Conservation (phyloP, 1,284 basidiomycete genomes). For the Heterobasidion annosum region DNA sequence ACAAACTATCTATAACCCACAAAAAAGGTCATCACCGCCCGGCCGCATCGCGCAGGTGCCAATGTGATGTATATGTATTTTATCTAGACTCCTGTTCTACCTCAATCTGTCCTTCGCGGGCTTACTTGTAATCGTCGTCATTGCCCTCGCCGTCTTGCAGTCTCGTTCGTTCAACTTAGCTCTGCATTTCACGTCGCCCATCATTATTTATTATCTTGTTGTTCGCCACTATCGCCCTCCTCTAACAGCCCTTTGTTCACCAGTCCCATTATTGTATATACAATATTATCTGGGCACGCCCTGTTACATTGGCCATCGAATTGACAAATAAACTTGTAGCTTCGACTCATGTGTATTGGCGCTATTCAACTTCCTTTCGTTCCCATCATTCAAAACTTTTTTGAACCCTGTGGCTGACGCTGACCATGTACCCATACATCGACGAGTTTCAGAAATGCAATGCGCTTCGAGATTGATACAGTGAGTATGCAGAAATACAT, state of each 20-base stretch:
- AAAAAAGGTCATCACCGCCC: background rate
- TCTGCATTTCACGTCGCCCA: too few relatives aligned
- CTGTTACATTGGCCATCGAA: background rate
- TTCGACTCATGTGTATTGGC: background rate
- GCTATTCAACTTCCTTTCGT: too few relatives aligned
- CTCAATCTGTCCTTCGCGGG: background rate
- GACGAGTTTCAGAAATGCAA: too few relatives aligned
- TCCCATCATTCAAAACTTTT: too few relatives aligned
- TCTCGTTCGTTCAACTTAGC: background rate
- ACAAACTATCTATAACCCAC: background rate
- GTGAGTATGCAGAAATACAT: too few relatives aligned
- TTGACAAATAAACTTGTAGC: background rate
- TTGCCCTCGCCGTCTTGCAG: constrained; percentile 7
- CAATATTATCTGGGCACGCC: background rate
- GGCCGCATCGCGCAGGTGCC: background rate
- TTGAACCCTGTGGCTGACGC: too few relatives aligned
- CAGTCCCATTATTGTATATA: background rate
- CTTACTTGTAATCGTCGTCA: background rate
- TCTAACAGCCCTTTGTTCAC: background rate
- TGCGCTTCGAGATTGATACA: too few relatives aligned
- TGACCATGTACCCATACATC: too few relatives aligned
- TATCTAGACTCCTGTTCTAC: background rate
- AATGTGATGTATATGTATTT: background rate
- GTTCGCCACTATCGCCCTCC: background rate
- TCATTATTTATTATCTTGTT: background rate